Evolutionary conservation across 129 eudicot genomes (phyloP), one percentile per base, ranked within the genome.

Genomic region (Logfia minima): DNA sequence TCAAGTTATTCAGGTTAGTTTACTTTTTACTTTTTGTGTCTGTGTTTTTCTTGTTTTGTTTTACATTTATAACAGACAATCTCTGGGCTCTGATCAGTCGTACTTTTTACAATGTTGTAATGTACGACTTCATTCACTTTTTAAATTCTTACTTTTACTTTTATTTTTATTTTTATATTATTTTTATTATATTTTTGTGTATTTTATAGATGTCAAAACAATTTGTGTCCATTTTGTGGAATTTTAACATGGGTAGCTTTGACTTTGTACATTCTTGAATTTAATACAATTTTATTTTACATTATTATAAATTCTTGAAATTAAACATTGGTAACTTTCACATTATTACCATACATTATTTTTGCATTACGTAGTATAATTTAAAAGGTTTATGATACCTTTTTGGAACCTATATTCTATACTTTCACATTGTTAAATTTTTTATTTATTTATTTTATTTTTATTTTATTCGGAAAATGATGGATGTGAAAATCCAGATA

Each of bases 1-100:
- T 82, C 97, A 91, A 81, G 98, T 94, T 14, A 87, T 94, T 84
- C 98, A 94, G 96, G 98, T 91, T 0, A 0, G 34, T 24, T 14
- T 14, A 2, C 3, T 18, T 8, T 3, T 3, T 67, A 7, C 16
- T 3, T 0, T 34, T 6, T 29, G 1, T 14, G 70, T 64, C 0
- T 41, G 18, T 31, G 24, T 77, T 21, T 51, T 0, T 32, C 13
- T 13, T 22, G 29, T 2, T 32, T 48, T 22, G 29, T 29, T 28
- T 23, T 29, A 34, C 68, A 55, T 52, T 37, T 28, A 29, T 66
- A 66, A 64, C 78, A 52, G 66, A 13, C 77, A 62, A 62, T 71
- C 72, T 64, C 16, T 19, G 16, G 16, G 43, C 78, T 62, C 45
- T 51, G 64, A 74, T 65, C 75, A 39, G 62, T 66, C 55, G 74